phyloP scores from a whole-genome alignment of 345 rosid genomes.

The Fremontodendron californicum region DNA sequence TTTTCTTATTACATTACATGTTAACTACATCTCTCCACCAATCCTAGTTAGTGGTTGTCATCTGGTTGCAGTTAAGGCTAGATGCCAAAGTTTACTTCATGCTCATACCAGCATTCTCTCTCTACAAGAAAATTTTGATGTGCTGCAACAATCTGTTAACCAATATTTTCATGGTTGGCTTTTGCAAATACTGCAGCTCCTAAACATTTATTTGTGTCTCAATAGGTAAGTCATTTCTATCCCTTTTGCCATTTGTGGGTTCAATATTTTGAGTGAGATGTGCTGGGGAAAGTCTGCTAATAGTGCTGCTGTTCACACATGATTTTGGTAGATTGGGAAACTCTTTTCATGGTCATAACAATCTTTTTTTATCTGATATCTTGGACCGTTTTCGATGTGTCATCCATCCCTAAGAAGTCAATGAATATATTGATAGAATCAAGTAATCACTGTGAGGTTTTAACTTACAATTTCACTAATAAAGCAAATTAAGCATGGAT shows the following conservation, averaged over 20 bases:
- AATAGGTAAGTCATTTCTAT: neutral
- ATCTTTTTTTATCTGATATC: neutral
- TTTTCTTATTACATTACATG: neutral
- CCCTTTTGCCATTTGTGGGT: constrained; percentile 1
- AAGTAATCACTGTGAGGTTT: neutral
- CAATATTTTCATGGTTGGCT: neutral
- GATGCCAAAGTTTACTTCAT: neutral
- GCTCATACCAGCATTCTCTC: neutral
- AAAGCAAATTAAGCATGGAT: neutral
- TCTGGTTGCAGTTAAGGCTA: neutral
- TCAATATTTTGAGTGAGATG: neutral
- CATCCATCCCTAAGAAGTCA: neutral
- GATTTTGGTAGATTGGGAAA: neutral
- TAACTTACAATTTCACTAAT: neutral
- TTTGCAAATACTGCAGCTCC: neutral
- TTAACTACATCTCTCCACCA: neutral
- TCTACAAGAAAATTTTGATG: neutral
- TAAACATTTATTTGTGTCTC: neutral
- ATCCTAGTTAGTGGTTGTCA: neutral
- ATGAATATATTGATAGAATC: neutral
- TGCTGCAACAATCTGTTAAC: neutral
- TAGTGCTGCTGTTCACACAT: neutral
- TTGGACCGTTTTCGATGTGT: neutral
- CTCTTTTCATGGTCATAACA: neutral
- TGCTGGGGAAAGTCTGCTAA: neutral